Percentiles rank a stretch among this genome's conserved stretches.
These are phyloP conservation scores for Fraxinus platypoda DNA, from an alignment of 305 asterid species.

Conservation along the genomic window DNA sequence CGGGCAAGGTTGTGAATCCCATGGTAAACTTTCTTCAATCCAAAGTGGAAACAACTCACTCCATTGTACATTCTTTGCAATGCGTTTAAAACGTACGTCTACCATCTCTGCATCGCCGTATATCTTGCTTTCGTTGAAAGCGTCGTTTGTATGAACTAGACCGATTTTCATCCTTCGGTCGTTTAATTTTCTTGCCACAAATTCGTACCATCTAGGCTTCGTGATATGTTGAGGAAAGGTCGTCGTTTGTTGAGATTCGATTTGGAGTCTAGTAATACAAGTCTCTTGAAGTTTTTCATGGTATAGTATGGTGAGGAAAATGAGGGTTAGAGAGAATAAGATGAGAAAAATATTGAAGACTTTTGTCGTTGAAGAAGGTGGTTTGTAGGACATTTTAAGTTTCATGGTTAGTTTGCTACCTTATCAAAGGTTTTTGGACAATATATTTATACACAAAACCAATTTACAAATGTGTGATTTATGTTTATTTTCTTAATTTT, in stretches of 20 bases:
- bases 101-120: slow-evolving; percentile 22
- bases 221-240: slow-evolving; percentile 5
- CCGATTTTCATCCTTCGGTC: slow-evolving; percentile 32
- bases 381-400: not conserved
- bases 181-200: slow-evolving; percentile 34
- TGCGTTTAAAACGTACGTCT: slow-evolving; percentile 34
- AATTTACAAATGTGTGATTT: not conserved
- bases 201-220: slow-evolving; percentile 41
- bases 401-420: not conserved
- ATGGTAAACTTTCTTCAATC: slow-evolving; percentile 37
- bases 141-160: not conserved
- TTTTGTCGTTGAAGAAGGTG: slow-evolving; percentile 4
- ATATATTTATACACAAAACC: not conserved
- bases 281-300: slow-evolving; percentile 34
- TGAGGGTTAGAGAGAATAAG: slow-evolving; percentile 26
- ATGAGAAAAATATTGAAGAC: slow-evolving; percentile 26
- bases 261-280: slow-evolving; percentile 6
- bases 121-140: not conserved
- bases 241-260: slow-evolving; percentile 25
- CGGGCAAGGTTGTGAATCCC: slow-evolving; percentile 38
- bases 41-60: slow-evolving; percentile 51
- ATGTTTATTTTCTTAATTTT: not conserved
- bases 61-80: slow-evolving; percentile 43
- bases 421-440: not conserved
- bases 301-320: slow-evolving; percentile 39